These are phyloP conservation scores for Parasarocladium wereldwijsianum DNA, from an alignment of 2,329 filamentous ascomycete species.

Conservation along the genomic window DNA sequence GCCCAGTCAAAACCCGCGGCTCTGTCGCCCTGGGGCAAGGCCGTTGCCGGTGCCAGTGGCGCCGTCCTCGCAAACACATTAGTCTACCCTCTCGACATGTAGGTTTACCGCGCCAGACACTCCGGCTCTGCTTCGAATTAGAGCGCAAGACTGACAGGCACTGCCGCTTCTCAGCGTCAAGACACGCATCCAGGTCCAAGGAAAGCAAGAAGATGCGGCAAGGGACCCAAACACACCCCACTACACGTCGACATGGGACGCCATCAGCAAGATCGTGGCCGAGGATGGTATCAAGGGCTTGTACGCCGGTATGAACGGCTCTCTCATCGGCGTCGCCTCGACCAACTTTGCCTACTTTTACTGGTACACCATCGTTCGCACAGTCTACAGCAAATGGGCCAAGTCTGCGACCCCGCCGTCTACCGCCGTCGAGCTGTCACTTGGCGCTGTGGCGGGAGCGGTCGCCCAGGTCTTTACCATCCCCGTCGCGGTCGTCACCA, in stretches of 20 bases:
- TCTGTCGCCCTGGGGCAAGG: conserved; percentile 88
- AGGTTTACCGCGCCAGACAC: conserved; percentile 22
- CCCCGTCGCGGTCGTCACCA: conserved; percentile 88
- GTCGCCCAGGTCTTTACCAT: conserved; percentile 93
- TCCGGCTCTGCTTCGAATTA: too few relatives aligned
- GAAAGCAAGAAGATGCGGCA: conserved; percentile 43
- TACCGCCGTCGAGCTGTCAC: conserved; percentile 65
- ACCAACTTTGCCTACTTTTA: conserved; percentile 99
- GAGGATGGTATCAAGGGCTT: conserved; percentile 70
- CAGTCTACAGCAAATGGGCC: conserved; percentile 55
- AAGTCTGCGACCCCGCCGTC: conserved; percentile 43
- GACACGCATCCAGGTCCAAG: conserved; percentile 88
- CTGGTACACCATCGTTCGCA: conserved; percentile 86
- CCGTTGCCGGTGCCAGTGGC: conserved; percentile 81
- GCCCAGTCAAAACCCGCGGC: conserved; percentile 48
- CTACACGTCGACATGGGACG: conserved; percentile 80
- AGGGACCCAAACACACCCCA: conserved; percentile 41
- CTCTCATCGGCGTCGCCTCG: conserved; percentile 81
- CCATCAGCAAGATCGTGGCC: conserved; percentile 68
- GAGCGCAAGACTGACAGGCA: too few relatives aligned
- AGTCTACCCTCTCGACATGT: conserved; percentile 96
- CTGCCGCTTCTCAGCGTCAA: too few relatives aligned
- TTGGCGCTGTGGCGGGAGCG: conserved; percentile 80
- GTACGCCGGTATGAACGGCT: conserved; percentile 77
- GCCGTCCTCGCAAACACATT: conserved; percentile 89